Percentiles rank a stretch among this genome's conserved stretches.
These are phyloP conservation scores for Davidsoniella neocaledoniae DNA, from an alignment of 2,329 filamentous ascomycete species.

Conservation along the genomic window DNA sequence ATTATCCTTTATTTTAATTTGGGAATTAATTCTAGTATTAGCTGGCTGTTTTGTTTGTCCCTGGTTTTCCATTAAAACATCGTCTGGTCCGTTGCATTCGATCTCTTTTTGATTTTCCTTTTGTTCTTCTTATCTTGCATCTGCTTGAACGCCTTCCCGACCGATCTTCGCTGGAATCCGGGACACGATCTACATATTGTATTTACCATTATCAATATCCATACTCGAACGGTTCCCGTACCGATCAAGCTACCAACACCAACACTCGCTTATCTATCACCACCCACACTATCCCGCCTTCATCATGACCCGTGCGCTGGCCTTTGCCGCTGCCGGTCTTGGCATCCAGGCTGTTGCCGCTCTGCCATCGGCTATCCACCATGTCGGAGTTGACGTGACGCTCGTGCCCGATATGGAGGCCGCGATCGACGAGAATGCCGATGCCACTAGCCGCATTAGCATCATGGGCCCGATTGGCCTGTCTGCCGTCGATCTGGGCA, in stretches of 20 bases:
- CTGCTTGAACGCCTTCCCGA: too few species aligned
- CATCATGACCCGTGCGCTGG: conserved; percentile 6
- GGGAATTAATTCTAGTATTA: background rate
- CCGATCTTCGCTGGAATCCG: too few species aligned
- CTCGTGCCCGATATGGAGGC: conserved; percentile 6
- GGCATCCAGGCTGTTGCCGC: conserved; percentile 2
- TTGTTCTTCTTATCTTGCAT: background rate
- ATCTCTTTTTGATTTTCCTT: background rate
- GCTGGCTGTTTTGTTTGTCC: background rate
- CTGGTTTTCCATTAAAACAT: background rate
- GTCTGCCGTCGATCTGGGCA: conserved; percentile 9
- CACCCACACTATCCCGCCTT: background rate
- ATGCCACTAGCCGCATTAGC: conserved; percentile 2
- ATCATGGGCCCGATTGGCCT: conserved; percentile 5
- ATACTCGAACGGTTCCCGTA: too few species aligned
- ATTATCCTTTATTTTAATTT: background rate
- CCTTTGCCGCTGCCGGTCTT: conserved; percentile 4
- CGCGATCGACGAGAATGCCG: background rate
- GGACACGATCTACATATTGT: background rate
- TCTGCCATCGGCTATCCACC: conserved; percentile 7
- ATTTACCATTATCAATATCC: too few species aligned
- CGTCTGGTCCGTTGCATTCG: too few species aligned
- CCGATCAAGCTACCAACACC: background rate
- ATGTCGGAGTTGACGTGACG: conserved; percentile 8
- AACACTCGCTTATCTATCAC: background rate